Conservation (phyloP, 441 rosid genomes). For the Mallotus japonicus region DNA sequence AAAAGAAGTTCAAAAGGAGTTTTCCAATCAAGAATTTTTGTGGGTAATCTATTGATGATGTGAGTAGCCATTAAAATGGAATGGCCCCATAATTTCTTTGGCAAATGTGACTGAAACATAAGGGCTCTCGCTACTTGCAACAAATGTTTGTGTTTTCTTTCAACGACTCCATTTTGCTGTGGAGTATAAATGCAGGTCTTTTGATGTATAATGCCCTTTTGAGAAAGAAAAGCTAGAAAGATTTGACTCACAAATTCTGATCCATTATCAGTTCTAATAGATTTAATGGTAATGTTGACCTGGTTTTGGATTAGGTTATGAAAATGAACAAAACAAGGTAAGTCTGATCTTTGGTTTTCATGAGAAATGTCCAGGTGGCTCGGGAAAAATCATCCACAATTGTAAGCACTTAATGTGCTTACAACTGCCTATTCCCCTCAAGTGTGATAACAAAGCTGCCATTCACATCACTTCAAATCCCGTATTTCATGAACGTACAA, state of each 20-base stretch:
- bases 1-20: background rate
- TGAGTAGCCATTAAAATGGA: background rate
- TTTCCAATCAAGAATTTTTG: background rate
- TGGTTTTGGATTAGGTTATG: background rate
- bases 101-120: background rate
- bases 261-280: background rate
- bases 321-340: background rate
- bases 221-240: background rate
- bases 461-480: too few species aligned
- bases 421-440: too few species aligned
- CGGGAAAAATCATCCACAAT: background rate
- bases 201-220: background rate
- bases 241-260: background rate
- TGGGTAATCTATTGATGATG: background rate
- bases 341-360: background rate
- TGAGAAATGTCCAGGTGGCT: background rate
- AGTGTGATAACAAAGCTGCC: too few species aligned
- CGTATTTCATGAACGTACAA: too few species aligned
- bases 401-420: background rate
- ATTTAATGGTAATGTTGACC: background rate
- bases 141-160: constrained; percentile 4
- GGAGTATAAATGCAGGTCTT: background rate
- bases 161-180: background rate
- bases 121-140: background rate
- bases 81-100: background rate